A percentile compares a stretch with the other conserved stretches of the same genome.
Conservation (phyloP, 352 stramenopile species). For the Globisporangium rhizosaccharum region DNA sequence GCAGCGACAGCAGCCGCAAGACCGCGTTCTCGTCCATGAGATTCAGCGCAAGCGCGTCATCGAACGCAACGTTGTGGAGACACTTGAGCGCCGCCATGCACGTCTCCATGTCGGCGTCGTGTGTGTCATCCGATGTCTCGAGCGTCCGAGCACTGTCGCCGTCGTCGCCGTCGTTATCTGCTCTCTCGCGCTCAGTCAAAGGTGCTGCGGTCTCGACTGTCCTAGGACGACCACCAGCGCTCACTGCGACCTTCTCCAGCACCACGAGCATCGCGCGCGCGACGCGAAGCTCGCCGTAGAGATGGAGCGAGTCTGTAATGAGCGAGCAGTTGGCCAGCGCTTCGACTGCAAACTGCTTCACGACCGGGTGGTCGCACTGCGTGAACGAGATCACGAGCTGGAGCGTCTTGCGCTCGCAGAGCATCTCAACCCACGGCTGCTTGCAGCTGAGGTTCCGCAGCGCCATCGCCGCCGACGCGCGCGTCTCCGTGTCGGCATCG, state of each 20-base stretch:
- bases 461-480: constrained; percentile 63
- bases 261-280: constrained; percentile 38
- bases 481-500: constrained; percentile 61
- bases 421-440: constrained; percentile 74
- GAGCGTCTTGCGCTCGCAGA: constrained; percentile 69
- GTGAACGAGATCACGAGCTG: constrained; percentile 54
- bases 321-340: constrained; percentile 73
- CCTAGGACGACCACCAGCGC: no score
- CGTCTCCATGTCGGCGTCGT: constrained; percentile 24
- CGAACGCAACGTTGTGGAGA: constrained; percentile 56
- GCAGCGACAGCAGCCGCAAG: constrained; percentile 31
- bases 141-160: not conserved
- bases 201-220: not conserved
- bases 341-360: constrained; percentile 60
- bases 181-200: not conserved
- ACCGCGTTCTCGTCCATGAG: constrained; percentile 51
- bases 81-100: constrained; percentile 69
- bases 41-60: constrained; percentile 50
- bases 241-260: constrained; percentile 24
- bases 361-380: constrained; percentile 41
- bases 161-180: not conserved
- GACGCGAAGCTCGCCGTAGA: constrained; percentile 68
- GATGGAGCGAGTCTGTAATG: constrained; percentile 63
- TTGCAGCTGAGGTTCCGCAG: constrained; percentile 68
- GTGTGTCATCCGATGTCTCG: not conserved